These are phyloP conservation scores for Fragaria ananassa DNA, from an alignment of 306 rosid genomes.

Conservation along the genomic window DNA sequence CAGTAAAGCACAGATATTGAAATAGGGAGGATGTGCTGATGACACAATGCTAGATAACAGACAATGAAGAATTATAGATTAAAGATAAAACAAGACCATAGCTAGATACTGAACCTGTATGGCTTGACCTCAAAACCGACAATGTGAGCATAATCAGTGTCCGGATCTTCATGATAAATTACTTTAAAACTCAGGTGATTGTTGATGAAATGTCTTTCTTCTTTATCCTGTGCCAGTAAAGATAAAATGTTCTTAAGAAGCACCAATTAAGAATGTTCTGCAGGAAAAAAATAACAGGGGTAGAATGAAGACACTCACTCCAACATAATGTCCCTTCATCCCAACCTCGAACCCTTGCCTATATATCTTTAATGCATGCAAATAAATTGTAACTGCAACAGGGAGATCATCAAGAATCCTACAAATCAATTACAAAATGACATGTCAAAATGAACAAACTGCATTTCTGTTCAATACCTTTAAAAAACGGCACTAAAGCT, in stretches of 20 bases:
- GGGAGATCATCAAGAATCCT: conserved; percentile 99
- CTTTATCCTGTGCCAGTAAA: conserved; percentile 66
- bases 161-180: conserved; percentile 85
- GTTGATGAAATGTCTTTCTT: conserved; percentile 79
- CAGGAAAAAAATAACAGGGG: neutral
- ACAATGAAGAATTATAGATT: neutral
- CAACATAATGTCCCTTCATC: conserved; percentile 81
- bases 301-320: conserved; percentile 14
- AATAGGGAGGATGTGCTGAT: neutral
- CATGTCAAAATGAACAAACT: neutral
- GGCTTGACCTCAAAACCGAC: conserved; percentile 96
- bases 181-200: conserved; percentile 96
- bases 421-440: conserved; percentile 17
- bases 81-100: neutral
- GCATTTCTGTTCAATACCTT: neutral
- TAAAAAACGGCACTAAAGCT: neutral
- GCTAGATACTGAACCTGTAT: conserved; percentile 53
- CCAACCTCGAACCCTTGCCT: conserved; percentile 90
- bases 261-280: neutral
- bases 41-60: neutral
- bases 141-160: conserved; percentile 78
- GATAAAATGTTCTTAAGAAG: conserved; percentile 8
- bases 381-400: conserved; percentile 72
- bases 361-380: conserved; percentile 80
- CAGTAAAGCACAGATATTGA: neutral